Evolutionary conservation across 306 rosid genomes (phyloP), one percentile per base, ranked within the genome.

Genomic region (Pterocarpus macrocarpus): DNA sequence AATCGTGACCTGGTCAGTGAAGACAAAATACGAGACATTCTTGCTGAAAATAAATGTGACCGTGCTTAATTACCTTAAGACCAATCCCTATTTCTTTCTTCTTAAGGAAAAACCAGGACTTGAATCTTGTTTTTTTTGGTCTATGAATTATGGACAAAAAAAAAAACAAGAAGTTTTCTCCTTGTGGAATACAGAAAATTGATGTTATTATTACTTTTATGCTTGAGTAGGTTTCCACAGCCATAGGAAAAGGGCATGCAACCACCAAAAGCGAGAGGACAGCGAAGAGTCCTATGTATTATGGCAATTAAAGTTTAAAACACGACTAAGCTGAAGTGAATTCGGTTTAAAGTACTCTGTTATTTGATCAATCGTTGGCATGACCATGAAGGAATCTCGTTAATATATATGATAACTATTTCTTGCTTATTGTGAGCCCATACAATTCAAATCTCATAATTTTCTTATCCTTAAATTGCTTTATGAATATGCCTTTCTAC

Each of bases 11-110:
- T 10, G 53, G 13, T 69, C 64, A 7, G 30, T 33, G 52, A 22
- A 22, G 28, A 22, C 28, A 22, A 22, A 22, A 22, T 8, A 35
- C 7, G 38, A 28, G 41, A 71, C 72, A 41, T 44, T 33, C 1
- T 22, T 22, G 28, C 28, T 22, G 28, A 22, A 44, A 44, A 5
- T 44, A 44, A 2, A 44, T 5, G 49, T 44, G 41, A 38, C 41
- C 41, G 5, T 38, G 3, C 5, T 38, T 38, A 2, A 5, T 38
- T 38, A 5, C 41, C 12, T 16, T 5, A 5, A 78, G 69, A 68
- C 59, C 69, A 80, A 45, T 72, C 45, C 78, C 35, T 5, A 2
- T 63, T 73, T 33, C 80, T 73, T 64, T 16, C 74, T 7, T 30
- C 9, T 47, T 80, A 68, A 39, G 69, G 61, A 22, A 22, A 55